Evolutionary conservation across 345 rosid species (phyloP), one percentile per base, ranked within the genome.

Genomic region (Combretum micranthum): DNA sequence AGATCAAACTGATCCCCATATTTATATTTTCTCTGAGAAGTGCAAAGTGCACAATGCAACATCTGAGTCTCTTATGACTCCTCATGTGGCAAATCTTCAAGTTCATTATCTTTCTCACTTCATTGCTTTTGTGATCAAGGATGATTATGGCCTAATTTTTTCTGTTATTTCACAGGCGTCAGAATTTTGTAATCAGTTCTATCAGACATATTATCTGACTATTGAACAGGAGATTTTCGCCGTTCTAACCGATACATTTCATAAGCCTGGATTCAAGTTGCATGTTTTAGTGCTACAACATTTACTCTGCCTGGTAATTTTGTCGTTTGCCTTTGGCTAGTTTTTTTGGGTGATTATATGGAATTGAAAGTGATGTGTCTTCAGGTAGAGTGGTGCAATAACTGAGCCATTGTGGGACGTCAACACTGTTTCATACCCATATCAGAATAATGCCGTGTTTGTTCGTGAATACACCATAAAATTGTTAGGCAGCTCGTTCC

Each of bases 231-330:
- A 93, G 71, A 93, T 80, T 64, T 93, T 93, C 78, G 96, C 92
- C 1, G 99, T 93, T 55, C 74, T 93, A 74, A 87, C 99, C 0
- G 97, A 93, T 67, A 93, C 99, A 8, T 93, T 93, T 64, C 99
- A 93, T 64, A 93, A 93, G 73, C 99, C 99, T 66, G 99, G 99
- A 54, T 93, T 93, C 82, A 93, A 93, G 88, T 70, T 93, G 75
- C 99, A 93, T 60, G 96, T 93, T 61, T 69, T 79, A 49, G 96
- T 93, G 64, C 81, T 93, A 42, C 96, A 89, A 56, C 96, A 85
- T 68, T 74, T 89, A 51, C 82, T 89, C 75, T 89, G 92, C 75
- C 62, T 87, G 87, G 99, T 93, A 80, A 64, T 18, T 42, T 54
- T 14, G 3, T 2, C 45, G 42, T 3, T 16, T 43, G 19, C 7